Evolutionary conservation across 78 protist species (phyloP).

Genomic region (Dictyostelium discoideum): DNA sequence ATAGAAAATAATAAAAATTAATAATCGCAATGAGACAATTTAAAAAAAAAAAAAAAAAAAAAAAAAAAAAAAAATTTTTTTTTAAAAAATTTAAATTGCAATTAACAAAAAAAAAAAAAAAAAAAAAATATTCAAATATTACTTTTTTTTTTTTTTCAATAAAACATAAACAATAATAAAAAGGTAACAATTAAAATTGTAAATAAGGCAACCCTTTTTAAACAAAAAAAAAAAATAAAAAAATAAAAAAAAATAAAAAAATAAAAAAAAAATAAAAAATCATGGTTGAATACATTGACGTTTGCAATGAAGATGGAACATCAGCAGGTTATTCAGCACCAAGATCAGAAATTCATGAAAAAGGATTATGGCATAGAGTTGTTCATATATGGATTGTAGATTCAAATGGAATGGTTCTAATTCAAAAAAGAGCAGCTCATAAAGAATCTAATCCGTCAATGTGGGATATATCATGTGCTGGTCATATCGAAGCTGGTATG

Average conservation of each 20-base stretch:
- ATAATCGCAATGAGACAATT: no score
- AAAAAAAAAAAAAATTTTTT: no score
- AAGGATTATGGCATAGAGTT: slow-evolving; percentile 42
- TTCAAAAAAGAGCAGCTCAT: slow-evolving; percentile 15
- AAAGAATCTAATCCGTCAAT: slow-evolving; percentile 45
- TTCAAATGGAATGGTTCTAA: slow-evolving; percentile 12
- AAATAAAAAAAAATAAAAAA: background rate
- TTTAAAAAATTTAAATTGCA: no score
- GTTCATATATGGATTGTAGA: slow-evolving; percentile 48
- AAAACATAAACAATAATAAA: no score
- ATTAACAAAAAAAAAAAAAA: no score
- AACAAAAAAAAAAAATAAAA: background rate
- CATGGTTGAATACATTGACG: slow-evolving; percentile 6
- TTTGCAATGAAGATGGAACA: background rate
- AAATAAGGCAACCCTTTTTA: background rate
- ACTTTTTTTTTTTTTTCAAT: no score
- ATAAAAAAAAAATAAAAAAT: background rate
- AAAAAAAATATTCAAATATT: no score
- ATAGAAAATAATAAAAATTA: no score
- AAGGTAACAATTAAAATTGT: no score
- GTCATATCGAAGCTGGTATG: slow-evolving; percentile 73
- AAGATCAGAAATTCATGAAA: slow-evolving; percentile 35
- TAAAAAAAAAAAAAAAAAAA: no score
- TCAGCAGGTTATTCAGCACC: slow-evolving; percentile 18
- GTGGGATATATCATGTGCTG: slow-evolving; percentile 81